Conservation (phyloP, 805 yeast genomes). For the Sugiyamaella lignohabitans region DNA sequence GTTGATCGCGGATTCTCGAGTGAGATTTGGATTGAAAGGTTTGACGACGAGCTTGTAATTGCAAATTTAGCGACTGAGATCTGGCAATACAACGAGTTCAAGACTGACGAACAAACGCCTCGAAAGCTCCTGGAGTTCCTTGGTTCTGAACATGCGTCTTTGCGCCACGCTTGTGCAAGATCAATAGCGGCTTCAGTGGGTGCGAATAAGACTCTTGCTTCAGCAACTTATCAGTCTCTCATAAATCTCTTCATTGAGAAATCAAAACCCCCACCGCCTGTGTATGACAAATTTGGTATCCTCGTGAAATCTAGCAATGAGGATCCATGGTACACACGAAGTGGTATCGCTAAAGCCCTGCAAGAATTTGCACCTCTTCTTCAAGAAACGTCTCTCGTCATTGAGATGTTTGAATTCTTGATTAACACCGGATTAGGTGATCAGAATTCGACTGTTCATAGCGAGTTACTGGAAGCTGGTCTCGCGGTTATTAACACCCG, state of each 20-base stretch:
- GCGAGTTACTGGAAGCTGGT: constrained; percentile 87
- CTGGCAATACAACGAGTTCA: constrained; percentile 69
- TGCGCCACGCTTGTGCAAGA: constrained; percentile 66
- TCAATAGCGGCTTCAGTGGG: constrained; percentile 57
- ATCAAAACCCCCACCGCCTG: constrained; percentile 69
- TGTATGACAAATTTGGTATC: constrained; percentile 73
- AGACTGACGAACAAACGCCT: constrained; percentile 42
- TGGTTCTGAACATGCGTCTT: constrained; percentile 48
- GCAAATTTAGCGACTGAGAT: constrained; percentile 67
- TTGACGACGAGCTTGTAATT: constrained; percentile 61
- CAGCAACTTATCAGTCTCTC: constrained; percentile 38
- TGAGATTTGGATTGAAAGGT: constrained; percentile 73
- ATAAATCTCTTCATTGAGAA: constrained; percentile 51
- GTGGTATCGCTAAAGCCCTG: constrained; percentile 70
- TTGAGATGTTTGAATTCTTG: constrained; percentile 54
- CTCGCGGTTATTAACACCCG: constrained; percentile 57
- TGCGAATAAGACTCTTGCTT: constrained; percentile 23
- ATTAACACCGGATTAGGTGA: constrained; percentile 59
- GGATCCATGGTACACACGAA: constrained; percentile 80
- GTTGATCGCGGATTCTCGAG: constrained; percentile 43
- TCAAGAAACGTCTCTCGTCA: constrained; percentile 37
- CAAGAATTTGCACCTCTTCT: constrained; percentile 48
- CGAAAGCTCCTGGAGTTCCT: constrained; percentile 44
- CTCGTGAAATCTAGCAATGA: constrained; percentile 55
- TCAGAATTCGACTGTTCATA: constrained; percentile 61